Evolutionary conservation across 495 filamentous ascomycete species (phyloP).

Genomic region (Trichoderma virens): DNA sequence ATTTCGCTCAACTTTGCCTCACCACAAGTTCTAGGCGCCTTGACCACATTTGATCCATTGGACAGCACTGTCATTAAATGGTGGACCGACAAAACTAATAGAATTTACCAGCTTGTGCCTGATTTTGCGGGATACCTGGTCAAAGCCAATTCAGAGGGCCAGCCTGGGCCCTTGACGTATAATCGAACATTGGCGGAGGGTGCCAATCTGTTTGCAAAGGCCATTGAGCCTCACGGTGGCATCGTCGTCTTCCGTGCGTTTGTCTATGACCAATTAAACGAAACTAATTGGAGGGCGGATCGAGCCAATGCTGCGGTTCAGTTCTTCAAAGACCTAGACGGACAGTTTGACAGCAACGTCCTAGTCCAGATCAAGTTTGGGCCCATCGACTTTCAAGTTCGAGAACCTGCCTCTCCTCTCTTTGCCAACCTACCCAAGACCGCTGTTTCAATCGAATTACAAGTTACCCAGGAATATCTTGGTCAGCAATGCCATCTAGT

Average conservation of each 20-base stretch:
- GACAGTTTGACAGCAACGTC: slow-evolving; percentile 60
- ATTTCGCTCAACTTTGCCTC: slow-evolving; percentile 63
- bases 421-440: slow-evolving; percentile 58
- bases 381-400: slow-evolving; percentile 69
- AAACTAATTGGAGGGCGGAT: slow-evolving; percentile 56
- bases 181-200: slow-evolving; percentile 62
- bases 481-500: slow-evolving; percentile 65
- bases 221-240: slow-evolving; percentile 54
- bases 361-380: slow-evolving; percentile 69
- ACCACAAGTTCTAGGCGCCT: slow-evolving; percentile 47
- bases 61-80: slow-evolving; percentile 50
- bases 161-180: slow-evolving; percentile 62
- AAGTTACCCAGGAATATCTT: slow-evolving; percentile 63
- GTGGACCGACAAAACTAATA: slow-evolving; percentile 52
- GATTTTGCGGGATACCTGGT: slow-evolving; percentile 64
- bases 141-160: slow-evolving; percentile 68
- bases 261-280: slow-evolving; percentile 56
- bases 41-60: slow-evolving; percentile 58
- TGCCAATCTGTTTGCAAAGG: slow-evolving; percentile 61
- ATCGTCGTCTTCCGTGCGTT: slow-evolving; percentile 68
- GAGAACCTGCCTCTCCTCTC: slow-evolving; percentile 60
- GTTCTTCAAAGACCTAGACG: slow-evolving; percentile 58
- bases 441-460: slow-evolving; percentile 53
- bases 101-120: slow-evolving; percentile 52
- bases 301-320: slow-evolving; percentile 62